A percentile compares a stretch with the other conserved stretches of the same genome.
phyloP scores from a whole-genome alignment of 2,329 filamentous ascomycete genomes.

The Ascochyta fabae region DNA sequence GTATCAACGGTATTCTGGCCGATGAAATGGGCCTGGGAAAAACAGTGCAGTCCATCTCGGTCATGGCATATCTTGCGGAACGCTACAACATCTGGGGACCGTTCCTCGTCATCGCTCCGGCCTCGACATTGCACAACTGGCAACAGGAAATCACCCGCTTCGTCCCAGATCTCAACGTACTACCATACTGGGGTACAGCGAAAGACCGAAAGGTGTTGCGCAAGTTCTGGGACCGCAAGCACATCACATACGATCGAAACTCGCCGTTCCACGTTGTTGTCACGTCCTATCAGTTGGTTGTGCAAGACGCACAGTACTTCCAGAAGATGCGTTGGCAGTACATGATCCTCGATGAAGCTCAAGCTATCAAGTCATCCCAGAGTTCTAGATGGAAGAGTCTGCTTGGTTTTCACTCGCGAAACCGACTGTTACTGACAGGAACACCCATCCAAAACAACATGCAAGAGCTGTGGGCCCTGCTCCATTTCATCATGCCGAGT shows the following conservation, averaged over 20 bases:
- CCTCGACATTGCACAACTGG: constrained; percentile 98
- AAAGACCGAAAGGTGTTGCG: constrained; percentile 93
- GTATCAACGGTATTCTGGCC: constrained; percentile 98
- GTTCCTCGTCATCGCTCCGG: constrained; percentile 93
- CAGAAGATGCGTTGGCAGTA: constrained; percentile 99
- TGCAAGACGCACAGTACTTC: constrained; percentile 95
- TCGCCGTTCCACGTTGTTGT: constrained; percentile 95
- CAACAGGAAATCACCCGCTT: constrained; percentile 97
- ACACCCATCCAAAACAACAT: constrained; percentile 99
- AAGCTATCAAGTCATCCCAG: constrained; percentile 97
- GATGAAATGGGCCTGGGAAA: constrained; percentile 99
- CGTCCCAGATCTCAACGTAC: constrained; percentile 90
- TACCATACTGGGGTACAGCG: constrained; percentile 97
- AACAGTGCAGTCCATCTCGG: constrained; percentile 97
- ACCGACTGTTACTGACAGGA: constrained; percentile 89
- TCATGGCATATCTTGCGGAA: constrained; percentile 98
- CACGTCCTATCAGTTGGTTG: constrained; percentile 96
- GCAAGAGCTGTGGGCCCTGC: constrained; percentile 96
- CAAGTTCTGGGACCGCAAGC: constrained; percentile 99
- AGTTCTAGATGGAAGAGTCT: constrained; percentile 97
- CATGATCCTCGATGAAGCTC: constrained; percentile 98
- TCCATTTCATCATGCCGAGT: constrained; percentile 99
- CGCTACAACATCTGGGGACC: constrained; percentile 98
- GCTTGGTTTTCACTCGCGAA: constrained; percentile 92
- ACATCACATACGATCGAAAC: constrained; percentile 92